phyloP scores from a whole-genome alignment of 441 rosid species.

The Brassica balearica region DNA sequence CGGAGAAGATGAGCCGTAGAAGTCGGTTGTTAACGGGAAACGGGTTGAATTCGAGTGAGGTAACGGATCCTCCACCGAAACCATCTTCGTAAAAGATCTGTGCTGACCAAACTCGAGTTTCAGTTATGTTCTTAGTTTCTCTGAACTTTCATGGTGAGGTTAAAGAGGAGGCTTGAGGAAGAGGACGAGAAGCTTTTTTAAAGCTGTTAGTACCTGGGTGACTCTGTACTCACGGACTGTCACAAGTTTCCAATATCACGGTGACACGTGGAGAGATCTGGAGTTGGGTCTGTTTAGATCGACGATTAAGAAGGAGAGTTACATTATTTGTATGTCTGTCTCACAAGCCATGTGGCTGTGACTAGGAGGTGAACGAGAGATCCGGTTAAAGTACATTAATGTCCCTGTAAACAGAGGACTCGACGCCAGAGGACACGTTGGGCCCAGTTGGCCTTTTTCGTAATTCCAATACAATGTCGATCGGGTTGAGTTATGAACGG shows the following conservation, averaged over 20 bases:
- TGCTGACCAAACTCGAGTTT: not conserved
- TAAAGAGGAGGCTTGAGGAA: constrained; percentile 10
- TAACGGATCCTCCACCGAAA: constrained; percentile 73
- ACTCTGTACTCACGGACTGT: constrained; percentile 38
- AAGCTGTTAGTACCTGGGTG: constrained; percentile 43
- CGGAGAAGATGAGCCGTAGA: constrained; percentile 45
- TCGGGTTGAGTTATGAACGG: constrained; percentile 24
- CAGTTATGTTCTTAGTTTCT: not conserved
- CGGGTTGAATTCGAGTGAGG: constrained; percentile 59
- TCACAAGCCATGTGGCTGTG: constrained; percentile 43
- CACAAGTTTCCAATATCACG: not conserved
- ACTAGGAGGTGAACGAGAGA: constrained; percentile 30
- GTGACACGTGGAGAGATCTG: constrained; percentile 43
- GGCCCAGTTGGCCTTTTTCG: constrained; percentile 38
- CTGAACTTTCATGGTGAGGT: constrained; percentile 40
- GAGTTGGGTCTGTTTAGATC: not conserved
- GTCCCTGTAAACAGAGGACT: constrained; percentile 10
- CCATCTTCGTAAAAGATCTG: constrained; percentile 50
- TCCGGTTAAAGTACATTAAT: constrained; percentile 32
- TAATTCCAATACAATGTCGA: constrained; percentile 28
- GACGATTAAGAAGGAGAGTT: constrained; percentile 28
- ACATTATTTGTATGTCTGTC: constrained; percentile 36
- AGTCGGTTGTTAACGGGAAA: constrained; percentile 52
- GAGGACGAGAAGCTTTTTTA: constrained; percentile 26
- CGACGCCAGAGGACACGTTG: constrained; percentile 22